phyloP scores from a whole-genome alignment of 2,329 filamentous ascomycete genomes.

The Alternaria gaisen region DNA sequence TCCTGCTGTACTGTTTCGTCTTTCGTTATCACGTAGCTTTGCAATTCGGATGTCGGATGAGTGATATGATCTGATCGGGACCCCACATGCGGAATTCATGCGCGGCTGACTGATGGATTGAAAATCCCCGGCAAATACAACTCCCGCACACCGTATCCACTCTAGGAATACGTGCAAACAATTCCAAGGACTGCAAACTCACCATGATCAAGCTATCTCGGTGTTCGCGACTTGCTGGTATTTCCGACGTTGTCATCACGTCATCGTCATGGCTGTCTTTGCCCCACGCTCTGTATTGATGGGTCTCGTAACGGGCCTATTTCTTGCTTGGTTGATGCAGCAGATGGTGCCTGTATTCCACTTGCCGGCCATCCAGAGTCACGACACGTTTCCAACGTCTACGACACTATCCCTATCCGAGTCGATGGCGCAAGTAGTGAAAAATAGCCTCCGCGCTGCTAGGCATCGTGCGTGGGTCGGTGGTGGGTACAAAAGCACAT shows the following conservation, averaged over 20 bases:
- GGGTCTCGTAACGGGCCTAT: constrained; percentile 37
- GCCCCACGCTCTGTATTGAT: constrained; percentile 30
- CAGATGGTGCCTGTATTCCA: constrained; percentile 27
- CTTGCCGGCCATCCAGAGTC: constrained; percentile 22
- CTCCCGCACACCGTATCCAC: not conserved
- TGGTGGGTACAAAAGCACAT: constrained; percentile 28
- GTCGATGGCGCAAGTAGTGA: constrained; percentile 45
- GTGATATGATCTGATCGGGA: not conserved
- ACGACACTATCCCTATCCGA: constrained; percentile 17
- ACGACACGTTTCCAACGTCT: constrained; percentile 19
- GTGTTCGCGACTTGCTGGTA: constrained; percentile 5
- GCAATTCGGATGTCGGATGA: not conserved
- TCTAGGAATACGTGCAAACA: not conserved
- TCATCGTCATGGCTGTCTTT: constrained; percentile 32
- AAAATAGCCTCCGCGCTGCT: constrained; percentile 45
- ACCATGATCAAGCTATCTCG: not conserved
- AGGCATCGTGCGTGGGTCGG: constrained; percentile 25
- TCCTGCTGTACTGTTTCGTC: not conserved
- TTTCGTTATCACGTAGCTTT: not conserved
- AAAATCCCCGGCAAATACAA: constrained; percentile 8
- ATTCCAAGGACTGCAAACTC: not conserved
- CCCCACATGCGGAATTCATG: constrained; percentile 10
- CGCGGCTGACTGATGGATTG: constrained; percentile 15
- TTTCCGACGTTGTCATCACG: constrained; percentile 18
- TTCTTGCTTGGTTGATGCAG: constrained; percentile 40